phyloP scores from a whole-genome alignment of 1,284 basidiomycete genomes.

The Malassezia japonica region DNA sequence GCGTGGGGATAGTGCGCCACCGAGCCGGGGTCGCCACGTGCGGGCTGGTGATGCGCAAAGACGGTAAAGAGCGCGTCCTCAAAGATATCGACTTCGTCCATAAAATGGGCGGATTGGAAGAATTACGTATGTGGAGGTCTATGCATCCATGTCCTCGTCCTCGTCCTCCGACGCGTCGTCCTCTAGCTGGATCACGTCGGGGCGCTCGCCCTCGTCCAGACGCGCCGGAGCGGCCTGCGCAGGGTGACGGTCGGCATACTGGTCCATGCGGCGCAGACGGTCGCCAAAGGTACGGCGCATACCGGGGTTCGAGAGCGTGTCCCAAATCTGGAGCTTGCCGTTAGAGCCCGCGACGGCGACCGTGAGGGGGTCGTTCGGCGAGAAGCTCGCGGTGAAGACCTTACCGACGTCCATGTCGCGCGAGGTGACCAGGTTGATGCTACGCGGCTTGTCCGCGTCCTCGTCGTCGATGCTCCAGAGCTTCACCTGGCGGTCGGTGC shows the following conservation, averaged over 20 bases:
- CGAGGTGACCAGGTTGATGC: constrained; percentile 73
- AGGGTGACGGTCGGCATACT: constrained; percentile 3
- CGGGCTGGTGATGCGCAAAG: constrained; percentile 36
- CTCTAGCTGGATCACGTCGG: constrained; percentile 11
- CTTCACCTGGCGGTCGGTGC: constrained; percentile 72
- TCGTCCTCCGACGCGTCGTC: constrained; percentile 17
- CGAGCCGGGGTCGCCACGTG: constrained; percentile 36
- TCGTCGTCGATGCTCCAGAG: constrained; percentile 72
- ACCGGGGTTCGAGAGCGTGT: constrained; percentile 51
- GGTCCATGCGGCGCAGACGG: constrained; percentile 24
- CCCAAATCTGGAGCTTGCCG: constrained; percentile 89
- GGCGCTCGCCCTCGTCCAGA: constrained; percentile 3
- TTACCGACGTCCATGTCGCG: constrained; percentile 93
- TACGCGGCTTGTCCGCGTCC: constrained; percentile 47
- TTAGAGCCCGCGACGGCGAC: constrained; percentile 87
- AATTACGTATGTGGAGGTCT: neutral
- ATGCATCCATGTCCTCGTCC: constrained; percentile 7
- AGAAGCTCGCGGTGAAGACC: constrained; percentile 81
- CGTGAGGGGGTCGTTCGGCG: constrained; percentile 86
- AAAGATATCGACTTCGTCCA: constrained; percentile 22
- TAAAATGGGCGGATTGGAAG: neutral
- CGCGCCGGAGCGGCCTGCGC: neutral
- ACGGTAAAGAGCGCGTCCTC: constrained; percentile 36
- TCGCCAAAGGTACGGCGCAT: constrained; percentile 49
- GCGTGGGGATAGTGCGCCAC: constrained; percentile 19